Evolutionary conservation across 1,284 basidiomycete species (phyloP).

Genomic region (Tilletia setariae): DNA sequence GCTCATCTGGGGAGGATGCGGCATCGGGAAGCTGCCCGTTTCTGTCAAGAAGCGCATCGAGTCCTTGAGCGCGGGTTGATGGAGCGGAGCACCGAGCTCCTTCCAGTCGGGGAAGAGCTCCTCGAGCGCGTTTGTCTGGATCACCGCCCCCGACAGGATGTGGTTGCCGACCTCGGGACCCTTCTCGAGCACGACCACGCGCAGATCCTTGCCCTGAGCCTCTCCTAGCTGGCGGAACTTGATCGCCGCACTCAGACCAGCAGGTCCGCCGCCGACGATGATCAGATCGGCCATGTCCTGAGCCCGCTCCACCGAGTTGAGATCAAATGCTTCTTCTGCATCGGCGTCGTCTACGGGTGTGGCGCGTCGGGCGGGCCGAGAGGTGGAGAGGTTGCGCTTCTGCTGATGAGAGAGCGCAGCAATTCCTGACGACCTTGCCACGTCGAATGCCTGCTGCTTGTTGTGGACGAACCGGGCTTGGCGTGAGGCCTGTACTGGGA

Average conservation of each 20-base stretch:
- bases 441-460: no score
- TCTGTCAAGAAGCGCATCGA: conserved; percentile 83
- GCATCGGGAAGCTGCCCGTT: conserved; percentile 73
- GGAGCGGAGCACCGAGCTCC: conserved; percentile 64
- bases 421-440: no score
- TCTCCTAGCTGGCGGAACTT: conserved; percentile 87
- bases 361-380: conserved; percentile 25
- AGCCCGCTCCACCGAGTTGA: conserved; percentile 50
- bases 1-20: conserved; percentile 95
- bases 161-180: conserved; percentile 89
- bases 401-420: neutral
- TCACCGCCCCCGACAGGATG: conserved; percentile 90
- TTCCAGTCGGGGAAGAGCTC: conserved; percentile 89
- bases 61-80: conserved; percentile 74
- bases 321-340: conserved; percentile 45
- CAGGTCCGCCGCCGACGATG: conserved; percentile 93
- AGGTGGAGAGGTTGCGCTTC: conserved; percentile 28
- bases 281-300: conserved; percentile 80
- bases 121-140: conserved; percentile 85
- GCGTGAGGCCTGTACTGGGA: neutral
- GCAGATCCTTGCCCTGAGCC: conserved; percentile 71
- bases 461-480: no score
- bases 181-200: conserved; percentile 94
- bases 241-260: conserved; percentile 93
- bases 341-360: conserved; percentile 33